A percentile compares a stretch with the other conserved stretches of the same genome.
phyloP scores from a whole-genome alignment of 805 yeast genomes.

The Wickerhamiella domercqiae region DNA sequence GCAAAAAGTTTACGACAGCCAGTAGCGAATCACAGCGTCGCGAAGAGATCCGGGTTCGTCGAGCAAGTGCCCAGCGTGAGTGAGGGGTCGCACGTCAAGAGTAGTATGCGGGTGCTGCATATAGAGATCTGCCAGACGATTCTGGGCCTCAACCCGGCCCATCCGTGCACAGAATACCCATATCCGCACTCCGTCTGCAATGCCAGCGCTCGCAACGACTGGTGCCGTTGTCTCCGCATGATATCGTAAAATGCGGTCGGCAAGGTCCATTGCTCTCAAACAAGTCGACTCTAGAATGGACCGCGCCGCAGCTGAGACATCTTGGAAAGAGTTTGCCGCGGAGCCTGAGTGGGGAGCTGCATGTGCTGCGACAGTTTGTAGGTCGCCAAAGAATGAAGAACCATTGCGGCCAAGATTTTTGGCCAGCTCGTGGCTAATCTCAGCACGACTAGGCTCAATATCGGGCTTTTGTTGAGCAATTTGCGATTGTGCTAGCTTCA shows the following conservation, averaged over 20 bases:
- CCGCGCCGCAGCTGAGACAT: conserved; percentile 24
- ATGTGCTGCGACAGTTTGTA: conserved; percentile 23
- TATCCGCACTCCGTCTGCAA: conserved; percentile 17
- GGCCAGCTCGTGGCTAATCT: conserved; percentile 23
- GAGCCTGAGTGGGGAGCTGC: conserved; percentile 22
- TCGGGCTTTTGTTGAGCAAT: conserved; percentile 2
- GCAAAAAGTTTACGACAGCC: conserved; percentile 13
- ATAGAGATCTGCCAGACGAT: conserved; percentile 17
- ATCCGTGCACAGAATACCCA: conserved; percentile 19
- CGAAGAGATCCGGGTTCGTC: conserved; percentile 13
- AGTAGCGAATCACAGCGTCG: conserved; percentile 15
- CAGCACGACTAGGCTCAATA: conserved; percentile 19
- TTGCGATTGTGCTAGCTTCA: conserved; percentile 7
- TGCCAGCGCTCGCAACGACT: conserved; percentile 16
- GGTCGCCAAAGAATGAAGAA: conserved; percentile 22
- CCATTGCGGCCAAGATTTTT: conserved; percentile 20
- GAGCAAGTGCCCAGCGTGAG: conserved; percentile 12
- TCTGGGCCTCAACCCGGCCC: conserved; percentile 18
- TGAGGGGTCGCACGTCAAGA: conserved; percentile 16
- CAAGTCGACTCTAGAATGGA: conserved; percentile 15
- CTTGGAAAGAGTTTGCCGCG: conserved; percentile 24
- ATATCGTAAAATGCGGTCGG: conserved; percentile 17
- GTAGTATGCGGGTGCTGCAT: conserved; percentile 11
- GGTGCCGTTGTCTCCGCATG: conserved; percentile 16
- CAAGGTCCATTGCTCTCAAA: conserved; percentile 17